Evolutionary conservation across 2,329 filamentous ascomycete species (phyloP), one percentile per base, ranked within the genome.

Genomic region (Plenodomus biglobosus): DNA sequence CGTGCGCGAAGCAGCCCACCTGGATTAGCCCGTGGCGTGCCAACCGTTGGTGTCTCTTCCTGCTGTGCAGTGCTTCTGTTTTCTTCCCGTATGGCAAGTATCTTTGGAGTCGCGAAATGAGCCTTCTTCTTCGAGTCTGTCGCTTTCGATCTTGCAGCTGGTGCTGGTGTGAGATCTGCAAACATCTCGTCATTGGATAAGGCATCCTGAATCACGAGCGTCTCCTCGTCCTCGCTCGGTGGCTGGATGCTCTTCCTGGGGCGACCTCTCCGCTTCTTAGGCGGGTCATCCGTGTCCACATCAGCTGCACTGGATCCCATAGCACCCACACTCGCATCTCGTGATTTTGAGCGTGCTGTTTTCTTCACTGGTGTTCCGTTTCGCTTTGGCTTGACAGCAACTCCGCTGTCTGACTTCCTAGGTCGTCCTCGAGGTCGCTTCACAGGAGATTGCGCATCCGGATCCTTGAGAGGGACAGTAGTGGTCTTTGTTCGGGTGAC

Each of bases 391-490:
- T 66, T 70, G 1, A 58, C 43, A 1, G 57, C 51, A n/a, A 55
- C 39, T 38, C 54, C 58, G 2, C 56, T 52, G 16, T 70, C 69
- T 34, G 68, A 70, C 48, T 73, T 75, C 44, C 65, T 59, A 4
- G 72, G 66, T 44, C 72, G 55, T 22, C 71, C 71, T 22, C 68
- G 65, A 15, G 55, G 53, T 7, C 68, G 70, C 44, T 71, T 73
- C 39, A 66, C 61, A 2, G 72, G 70, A 11, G 71, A 67, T 0
- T 68, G 60, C n/a, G 60, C 60, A 41, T 72, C 69, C 19, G 59
- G 52, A 41, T 72, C 73, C 37, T 75, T 74, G 40, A 77, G 44
- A 3, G 75, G 75, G 0, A 78, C 59, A 0, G 66, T 74, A 4
- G 68, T 75, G 0, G 73, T 75, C 42, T 61, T 65, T 16, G 65